Evolutionary conservation across 1,284 basidiomycete species (phyloP), one percentile per base, ranked within the genome.

Genomic region (Ceratobasidium papillatum): DNA sequence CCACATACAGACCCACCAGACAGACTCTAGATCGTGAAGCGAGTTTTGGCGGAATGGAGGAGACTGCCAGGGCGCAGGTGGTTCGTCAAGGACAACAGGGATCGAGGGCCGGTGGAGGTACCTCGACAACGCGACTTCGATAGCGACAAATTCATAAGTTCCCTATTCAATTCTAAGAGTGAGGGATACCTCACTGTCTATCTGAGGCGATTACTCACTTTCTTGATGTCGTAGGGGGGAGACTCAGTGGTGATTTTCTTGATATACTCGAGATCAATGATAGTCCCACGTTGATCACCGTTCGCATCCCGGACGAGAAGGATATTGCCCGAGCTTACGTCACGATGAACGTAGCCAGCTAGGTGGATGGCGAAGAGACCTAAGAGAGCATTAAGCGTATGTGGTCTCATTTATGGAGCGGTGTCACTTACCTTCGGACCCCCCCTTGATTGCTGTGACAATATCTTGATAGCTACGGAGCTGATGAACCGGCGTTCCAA

Each of bases 281-380:
- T 45, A 3, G 56, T 51, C 30, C 51, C 65, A 38, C 51, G 43
- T 34, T 22, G n/a, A 5, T n/a, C 30, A 32, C 12, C 22, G 17
- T 25, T 19, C 41, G 17, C 17, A 32, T 43, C 49, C 7, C 12
- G 32, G 30, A 74, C 45, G 8, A 74, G 73, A 38, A 75, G 45
- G 2, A 75, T 38, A 41, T 75, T 75, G 1, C 64, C 63, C 11
- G 52, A 56, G 41, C 63, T 75, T 3, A 75, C 38, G 47, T 75
- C 74, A 2, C 64, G 58, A 43, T 75, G 74, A 45, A 75, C 47
- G 14, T 27, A 32, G 3, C 54, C 63, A 12, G 9, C 2, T n/a
- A 1, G 14, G 34, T 74, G 59, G 11, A 74, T 25, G n/a, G 49
- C 27, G 25, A 41, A 17, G 25, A 64, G 43, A 14, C 61, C 61